Evolutionary conservation across 805 yeast genomes (phyloP).

Genomic region (Tetrapisispora namnaoensis): DNA sequence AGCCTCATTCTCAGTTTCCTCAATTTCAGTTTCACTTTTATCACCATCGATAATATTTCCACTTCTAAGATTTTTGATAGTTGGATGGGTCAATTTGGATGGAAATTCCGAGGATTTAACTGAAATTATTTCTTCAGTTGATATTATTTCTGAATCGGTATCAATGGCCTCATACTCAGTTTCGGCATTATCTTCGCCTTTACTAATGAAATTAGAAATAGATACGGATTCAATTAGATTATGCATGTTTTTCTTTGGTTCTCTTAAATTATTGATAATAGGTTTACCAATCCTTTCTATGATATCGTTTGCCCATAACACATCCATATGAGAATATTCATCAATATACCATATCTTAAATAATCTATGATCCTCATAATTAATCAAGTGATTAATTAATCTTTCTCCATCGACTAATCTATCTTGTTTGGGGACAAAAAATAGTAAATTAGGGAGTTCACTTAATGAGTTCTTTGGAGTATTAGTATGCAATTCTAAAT

Average conservation of each 20-base stretch:
- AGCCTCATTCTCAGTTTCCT: constrained; percentile 1
- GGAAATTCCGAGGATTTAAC: neutral
- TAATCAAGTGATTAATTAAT: constrained; percentile 53
- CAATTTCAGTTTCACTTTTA: constrained; percentile 3
- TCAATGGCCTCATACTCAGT: neutral
- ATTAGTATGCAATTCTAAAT: constrained; percentile 14
- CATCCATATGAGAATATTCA: constrained; percentile 79
- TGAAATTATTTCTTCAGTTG: neutral
- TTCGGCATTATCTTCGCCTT: neutral
- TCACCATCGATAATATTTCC: neutral
- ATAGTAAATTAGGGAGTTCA: constrained; percentile 47
- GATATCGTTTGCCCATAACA: constrained; percentile 82
- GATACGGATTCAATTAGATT: constrained; percentile 1
- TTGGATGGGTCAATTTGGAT: neutral
- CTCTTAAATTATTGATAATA: constrained; percentile 29
- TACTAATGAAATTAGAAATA: neutral
- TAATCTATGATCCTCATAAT: constrained; percentile 38
- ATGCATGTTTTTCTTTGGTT: neutral
- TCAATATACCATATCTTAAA: constrained; percentile 35
- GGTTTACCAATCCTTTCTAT: constrained; percentile 52
- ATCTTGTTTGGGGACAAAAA: constrained; percentile 68
- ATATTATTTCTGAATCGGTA: neutral
- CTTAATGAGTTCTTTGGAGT: constrained; percentile 27
- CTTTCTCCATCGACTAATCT: constrained; percentile 66
- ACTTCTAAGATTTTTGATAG: constrained; percentile 1